Base-by-base conservation (phyloP, 257 asterid species). In the Plectranthus barbatus region DNA sequence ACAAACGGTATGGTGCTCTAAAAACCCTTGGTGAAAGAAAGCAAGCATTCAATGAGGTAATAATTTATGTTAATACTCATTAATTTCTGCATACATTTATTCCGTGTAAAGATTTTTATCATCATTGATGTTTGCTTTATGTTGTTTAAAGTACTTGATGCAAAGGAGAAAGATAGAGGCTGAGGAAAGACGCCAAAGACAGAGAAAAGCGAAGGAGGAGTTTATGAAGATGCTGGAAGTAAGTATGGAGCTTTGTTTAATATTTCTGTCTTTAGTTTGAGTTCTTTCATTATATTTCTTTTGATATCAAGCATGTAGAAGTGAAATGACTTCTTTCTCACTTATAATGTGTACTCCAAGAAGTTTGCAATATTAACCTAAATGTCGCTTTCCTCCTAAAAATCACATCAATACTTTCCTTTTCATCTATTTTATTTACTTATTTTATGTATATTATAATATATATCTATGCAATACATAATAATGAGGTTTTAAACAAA, bases 21-120 rank as follows among this genome's bases (percentile, higher is more conserved):
- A 89, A 86, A 77, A 92, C 97, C 40, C 95, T 89, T 61, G 99
- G 99, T 60, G 99, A 92, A 83, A 83, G 94, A 70, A 92, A 92
- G 73, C 99, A 92, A 79, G 96, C 97, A 41, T 92, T 92, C 81
- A 89, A 92, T 72, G 99, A 92, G 99, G 99, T 92, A 72, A 60
- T 61, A 44, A 15, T 55, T 54, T 45, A 58, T 29, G 52, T 20
- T 42, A 31, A 46, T 29, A 49, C 61, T 10, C 33, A 24, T 26
- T 21, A 12, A 26, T 42, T 23, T 59, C 57, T 54, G 40, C 55
- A 40, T 29, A 49, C 62, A n/a, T 56, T 51, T 64, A 23, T 56
- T 18, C 42, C 37, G 7, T 48, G 39, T 72, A 46, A 36, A 40
- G 33, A 21, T 40, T n/a, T 49, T 48, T 56, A 48, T 5, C 61